Evolutionary conservation across 192 early-diverging fungal genomes (phyloP), one percentile per base, ranked within the genome.

Genomic region (Linnemannia schmuckeri): DNA sequence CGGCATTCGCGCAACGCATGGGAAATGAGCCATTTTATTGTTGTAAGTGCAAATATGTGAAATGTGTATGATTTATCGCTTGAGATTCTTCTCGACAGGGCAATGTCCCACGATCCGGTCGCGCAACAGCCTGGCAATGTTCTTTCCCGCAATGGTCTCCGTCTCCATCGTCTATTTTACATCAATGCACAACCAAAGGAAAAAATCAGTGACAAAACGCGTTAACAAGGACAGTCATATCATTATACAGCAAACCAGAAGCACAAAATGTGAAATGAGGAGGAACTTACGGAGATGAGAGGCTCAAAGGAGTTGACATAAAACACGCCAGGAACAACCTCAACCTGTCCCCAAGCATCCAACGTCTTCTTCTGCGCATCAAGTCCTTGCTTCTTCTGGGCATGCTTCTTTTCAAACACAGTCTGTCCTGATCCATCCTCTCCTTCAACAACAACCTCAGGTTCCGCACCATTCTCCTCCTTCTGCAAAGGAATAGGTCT

Each of bases 101-200:
- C 83, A 86, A 30, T 81, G 77, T 6, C 83, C 83, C 15, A 80
- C 68, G 27, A 86, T 73, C 33, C 82, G 80, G 33, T 88, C 72
- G 42, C 91, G 70, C 20, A 95, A n/a, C 1, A 95, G 74, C 72
- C 90, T 83, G 27, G 88, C 92, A 35, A 92, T 83, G 74, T 95
- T 95, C 41, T 89, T 89, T 47, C 90, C 88, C 0, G 93, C 84
- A 2, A 95, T 82, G 5, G 92, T 92, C 76, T 93, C 90, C 17
- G 92, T 92, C 89, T 95, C 94, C 94, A 95, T 95, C 55, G 94
- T 92, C 88, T 92, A 84, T 35, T 55, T 37, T 49, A 74, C 74
- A 82, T 30, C n/a, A 66, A 66, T 30, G 13, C 27, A 15, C 66
- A 27, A 35, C 35, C 46, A 47, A 27, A 38, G 46, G 70, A 42